Base-by-base conservation (phyloP, 1,284 basidiomycete genomes). In the Moniliella sp. region DNA sequence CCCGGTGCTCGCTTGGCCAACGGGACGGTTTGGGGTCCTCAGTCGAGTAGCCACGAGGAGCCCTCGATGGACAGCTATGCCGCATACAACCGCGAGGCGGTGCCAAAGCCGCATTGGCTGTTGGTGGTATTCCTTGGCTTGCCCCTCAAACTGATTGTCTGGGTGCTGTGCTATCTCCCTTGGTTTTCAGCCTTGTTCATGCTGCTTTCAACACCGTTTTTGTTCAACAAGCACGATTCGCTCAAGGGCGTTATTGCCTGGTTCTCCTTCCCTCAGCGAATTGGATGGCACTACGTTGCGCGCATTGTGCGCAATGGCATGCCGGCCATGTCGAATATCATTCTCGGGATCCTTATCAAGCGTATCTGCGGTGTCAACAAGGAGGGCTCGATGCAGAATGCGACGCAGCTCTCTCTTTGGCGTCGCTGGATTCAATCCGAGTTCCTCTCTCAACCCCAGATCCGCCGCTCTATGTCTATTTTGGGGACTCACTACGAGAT, bases 401-500 rank as follows among this genome's bases (percentile, higher is more conserved):
- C 54, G 1, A 50, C 50, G 1, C 54, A 59, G 41, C 39, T 51
- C 13, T 45, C 50, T n/a, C 47, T 59, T n/a, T 48, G 57, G 43
- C 51, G 56, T 14, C 47, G 52, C 31, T 59, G 56, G 56, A 42
- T 59, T 39, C 46, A 46, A 30, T 36, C 37, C 28, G 49, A 51
- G 41, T 45, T 59, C 12, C 46, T 57, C 2, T 53, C 44, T 13
- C 56, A 57, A 35, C 40, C 46, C 4, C 46, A 48, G 23, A 41
- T 59, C 14, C 46, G 48, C 28, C 48, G 49, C 13, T 54, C 56
- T 10, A 42, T 59, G 14, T 37, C 44, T 16, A 49, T 59, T 28
- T 37, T 59, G 18, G 56, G 56, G 19, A 59, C 56, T 9, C 56
- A 59, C 37, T 59, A 59, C 43, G 56, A 59, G 30, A 59, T 59